phyloP scores from a whole-genome alignment of 2,329 filamentous ascomycete species.

The Metarhizium robertsii region DNA sequence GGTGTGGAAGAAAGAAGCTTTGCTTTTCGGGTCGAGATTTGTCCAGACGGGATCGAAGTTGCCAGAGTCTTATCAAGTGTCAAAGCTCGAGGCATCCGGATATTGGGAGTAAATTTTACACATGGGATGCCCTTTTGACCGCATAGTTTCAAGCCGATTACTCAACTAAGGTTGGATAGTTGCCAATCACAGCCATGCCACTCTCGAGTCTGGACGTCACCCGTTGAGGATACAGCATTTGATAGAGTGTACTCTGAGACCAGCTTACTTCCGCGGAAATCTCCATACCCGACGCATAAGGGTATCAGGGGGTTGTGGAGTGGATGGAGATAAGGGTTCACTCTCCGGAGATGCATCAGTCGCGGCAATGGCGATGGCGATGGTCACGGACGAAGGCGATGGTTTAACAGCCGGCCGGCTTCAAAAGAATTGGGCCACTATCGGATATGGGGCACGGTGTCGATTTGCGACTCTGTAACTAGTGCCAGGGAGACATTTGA shows the following conservation, averaged over 20 bases:
- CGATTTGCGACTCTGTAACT: neutral
- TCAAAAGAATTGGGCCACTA: neutral
- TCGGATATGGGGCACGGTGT: neutral
- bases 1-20: neutral
- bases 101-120: too few species aligned
- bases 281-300: neutral
- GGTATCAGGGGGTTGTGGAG: neutral
- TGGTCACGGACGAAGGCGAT: neutral
- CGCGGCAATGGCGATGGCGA: neutral
- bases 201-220: too few species aligned
- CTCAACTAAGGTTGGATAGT: too few species aligned
- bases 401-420: neutral
- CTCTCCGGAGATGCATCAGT: neutral
- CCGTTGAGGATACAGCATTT: too few species aligned
- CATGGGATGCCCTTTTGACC: too few species aligned
- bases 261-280: conserved; percentile 5
- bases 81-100: too few species aligned
- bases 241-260: neutral
- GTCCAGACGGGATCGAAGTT: too few species aligned
- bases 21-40: too few species aligned
- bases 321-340: neutral
- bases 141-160: too few species aligned
- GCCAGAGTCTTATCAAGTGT: neutral
- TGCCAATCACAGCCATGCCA: too few species aligned
- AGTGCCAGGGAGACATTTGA: neutral